phyloP scores from a whole-genome alignment of 352 stramenopile species.

The Pythium chondricola region DNA sequence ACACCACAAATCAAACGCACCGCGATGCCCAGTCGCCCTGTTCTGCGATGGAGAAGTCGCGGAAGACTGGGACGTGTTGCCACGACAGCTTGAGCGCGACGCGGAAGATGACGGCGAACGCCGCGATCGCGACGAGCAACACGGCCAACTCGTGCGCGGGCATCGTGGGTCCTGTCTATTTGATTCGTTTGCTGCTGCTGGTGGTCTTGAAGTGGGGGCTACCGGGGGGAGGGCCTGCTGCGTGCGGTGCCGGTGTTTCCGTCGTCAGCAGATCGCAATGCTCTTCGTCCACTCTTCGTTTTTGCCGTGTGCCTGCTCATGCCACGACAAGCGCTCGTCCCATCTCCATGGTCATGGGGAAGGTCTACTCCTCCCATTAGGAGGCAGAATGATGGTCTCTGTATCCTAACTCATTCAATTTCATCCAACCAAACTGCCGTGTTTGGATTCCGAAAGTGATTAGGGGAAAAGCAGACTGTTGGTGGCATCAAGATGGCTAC shows the following conservation, averaged over 20 bases:
- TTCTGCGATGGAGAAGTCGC: slow-evolving; percentile 58
- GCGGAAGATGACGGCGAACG: slow-evolving; percentile 57
- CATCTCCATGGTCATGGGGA: no score
- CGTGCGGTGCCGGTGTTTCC: no score
- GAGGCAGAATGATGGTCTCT: slow-evolving; percentile 9
- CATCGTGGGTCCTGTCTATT: slow-evolving; percentile 4
- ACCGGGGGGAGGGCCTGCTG: no score
- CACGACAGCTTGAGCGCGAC: slow-evolving; percentile 42
- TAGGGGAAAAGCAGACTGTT: slow-evolving; percentile 1
- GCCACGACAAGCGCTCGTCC: no score
- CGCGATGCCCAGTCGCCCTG: slow-evolving; percentile 78
- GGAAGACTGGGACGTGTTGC: slow-evolving; percentile 53
- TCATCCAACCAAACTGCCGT: not conserved
- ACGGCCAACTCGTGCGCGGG: slow-evolving; percentile 30
- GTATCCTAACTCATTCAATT: not conserved
- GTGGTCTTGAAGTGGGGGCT: no score
- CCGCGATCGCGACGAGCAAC: slow-evolving; percentile 41
- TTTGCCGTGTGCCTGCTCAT: no score
- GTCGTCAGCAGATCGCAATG: no score
- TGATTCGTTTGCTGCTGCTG: no score
- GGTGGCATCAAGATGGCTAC: not conserved
- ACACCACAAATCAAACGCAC: slow-evolving; percentile 22
- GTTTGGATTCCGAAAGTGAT: not conserved
- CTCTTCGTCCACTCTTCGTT: no score
- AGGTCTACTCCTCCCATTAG: no score